phyloP scores from a whole-genome alignment of 352 stramenopile species.

The Pythium scleroteichum region DNA sequence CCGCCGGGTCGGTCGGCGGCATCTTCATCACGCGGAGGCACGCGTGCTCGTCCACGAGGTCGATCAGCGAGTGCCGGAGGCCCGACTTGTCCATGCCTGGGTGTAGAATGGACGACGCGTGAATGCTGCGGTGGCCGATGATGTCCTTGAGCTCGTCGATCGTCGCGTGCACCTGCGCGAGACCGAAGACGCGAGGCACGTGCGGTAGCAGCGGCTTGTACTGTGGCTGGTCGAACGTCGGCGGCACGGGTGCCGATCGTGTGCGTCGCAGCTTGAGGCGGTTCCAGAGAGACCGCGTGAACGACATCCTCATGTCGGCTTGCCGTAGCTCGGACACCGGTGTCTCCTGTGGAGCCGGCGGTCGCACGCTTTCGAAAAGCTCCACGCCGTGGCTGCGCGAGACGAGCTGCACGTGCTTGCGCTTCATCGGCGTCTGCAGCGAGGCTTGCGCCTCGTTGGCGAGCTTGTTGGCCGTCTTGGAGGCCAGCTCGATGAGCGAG shows the following conservation, averaged over 20 bases:
- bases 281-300: conserved; percentile 17
- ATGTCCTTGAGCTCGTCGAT: conserved; percentile 25
- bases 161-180: conserved; percentile 11
- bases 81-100: conserved; percentile 7
- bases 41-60: conserved; percentile 19
- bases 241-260: not conserved
- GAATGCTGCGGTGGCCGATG: conserved; percentile 16
- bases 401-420: conserved; percentile 9
- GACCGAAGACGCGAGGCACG: conserved; percentile 17
- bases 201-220: not conserved
- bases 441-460: conserved; percentile 9
- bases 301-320: not conserved
- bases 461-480: conserved; percentile 14
- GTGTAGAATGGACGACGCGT: conserved; percentile 16
- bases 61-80: conserved; percentile 19
- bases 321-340: not conserved
- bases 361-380: conserved; percentile 8
- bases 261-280: conserved; percentile 3
- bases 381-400: conserved; percentile 1
- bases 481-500: conserved; percentile 12
- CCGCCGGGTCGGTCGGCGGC: not conserved
- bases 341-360: not conserved
- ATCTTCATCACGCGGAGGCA: conserved; percentile 18
- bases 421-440: conserved; percentile 6
- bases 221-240: not conserved